These are phyloP conservation scores for Globisporangium nodosum DNA, from an alignment of 352 stramenopile species.

Conservation along the genomic window DNA sequence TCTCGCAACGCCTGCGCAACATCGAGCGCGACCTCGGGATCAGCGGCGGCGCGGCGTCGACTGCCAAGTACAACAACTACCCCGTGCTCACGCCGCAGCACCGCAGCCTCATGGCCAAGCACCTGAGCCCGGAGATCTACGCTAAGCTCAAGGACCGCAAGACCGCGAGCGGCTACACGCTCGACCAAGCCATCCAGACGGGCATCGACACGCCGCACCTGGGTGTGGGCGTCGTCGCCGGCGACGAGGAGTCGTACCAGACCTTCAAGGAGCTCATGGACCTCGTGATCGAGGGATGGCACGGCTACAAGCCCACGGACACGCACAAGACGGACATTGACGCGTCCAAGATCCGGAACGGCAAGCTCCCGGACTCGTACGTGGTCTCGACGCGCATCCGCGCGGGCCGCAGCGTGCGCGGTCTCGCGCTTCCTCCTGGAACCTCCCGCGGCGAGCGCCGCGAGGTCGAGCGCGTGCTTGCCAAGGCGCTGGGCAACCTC, in stretches of 20 bases:
- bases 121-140: constrained; percentile 78
- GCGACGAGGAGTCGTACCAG: constrained; percentile 79
- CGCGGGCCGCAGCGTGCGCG: constrained; percentile 86
- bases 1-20: constrained; percentile 49
- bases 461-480: constrained; percentile 82
- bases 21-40: constrained; percentile 67
- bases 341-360: constrained; percentile 61
- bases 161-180: constrained; percentile 65
- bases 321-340: constrained; percentile 83
- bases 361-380: constrained; percentile 72
- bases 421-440: constrained; percentile 81
- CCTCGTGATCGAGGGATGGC: constrained; percentile 83
- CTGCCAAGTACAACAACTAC: constrained; percentile 58
- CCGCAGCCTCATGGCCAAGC: constrained; percentile 83
- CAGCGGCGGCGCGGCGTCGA: constrained; percentile 2
- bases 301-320: constrained; percentile 76
- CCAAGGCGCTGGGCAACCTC: constrained; percentile 65
- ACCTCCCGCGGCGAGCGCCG: constrained; percentile 81
- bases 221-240: constrained; percentile 77
- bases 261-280: constrained; percentile 84
- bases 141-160: constrained; percentile 73
- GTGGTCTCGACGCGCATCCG: constrained; percentile 91
- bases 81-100: constrained; percentile 81
- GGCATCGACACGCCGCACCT: constrained; percentile 80
- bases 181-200: constrained; percentile 84